Conservation (phyloP, 192 early-diverging fungal genomes). For the Funneliformis geosporum region DNA sequence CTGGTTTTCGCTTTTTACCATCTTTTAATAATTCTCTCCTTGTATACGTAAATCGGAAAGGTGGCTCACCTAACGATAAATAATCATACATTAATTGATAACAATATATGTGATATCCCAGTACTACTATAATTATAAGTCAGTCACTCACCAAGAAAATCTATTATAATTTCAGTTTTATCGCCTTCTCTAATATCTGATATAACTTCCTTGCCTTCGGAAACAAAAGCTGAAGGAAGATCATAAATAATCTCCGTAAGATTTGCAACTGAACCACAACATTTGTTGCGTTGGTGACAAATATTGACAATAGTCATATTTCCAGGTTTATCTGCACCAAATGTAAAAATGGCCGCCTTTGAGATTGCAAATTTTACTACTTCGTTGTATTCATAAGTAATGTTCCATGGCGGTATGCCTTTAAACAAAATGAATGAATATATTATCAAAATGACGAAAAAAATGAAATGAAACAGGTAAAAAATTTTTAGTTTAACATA, state of each 20-base stretch:
- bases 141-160: constrained; percentile 39
- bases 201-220: constrained; percentile 46
- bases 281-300: constrained; percentile 47
- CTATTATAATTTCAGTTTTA: constrained; percentile 43
- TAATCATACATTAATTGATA: background rate
- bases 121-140: background rate
- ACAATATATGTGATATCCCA: background rate
- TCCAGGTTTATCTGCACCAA: constrained; percentile 49
- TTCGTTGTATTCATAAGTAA: constrained; percentile 42
- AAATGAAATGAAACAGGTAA: background rate
- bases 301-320: constrained; percentile 51
- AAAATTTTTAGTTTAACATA: no score
- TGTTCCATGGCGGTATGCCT: constrained; percentile 22
- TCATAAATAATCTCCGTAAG: constrained; percentile 44
- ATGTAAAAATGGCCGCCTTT: constrained; percentile 27
- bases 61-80: constrained; percentile 34
- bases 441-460: background rate
- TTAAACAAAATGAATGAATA: constrained; percentile 13
- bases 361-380: constrained; percentile 33
- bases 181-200: constrained; percentile 50
- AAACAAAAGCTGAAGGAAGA: constrained; percentile 42
- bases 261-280: constrained; percentile 41
- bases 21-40: constrained; percentile 44
- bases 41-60: constrained; percentile 50
- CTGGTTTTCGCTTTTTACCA: constrained; percentile 33